Percentiles rank a stretch among this genome's conserved stretches.
Evolutionary conservation across 1,284 basidiomycete genomes (phyloP).

Genomic region (Rhodotorula sp.): DNA sequence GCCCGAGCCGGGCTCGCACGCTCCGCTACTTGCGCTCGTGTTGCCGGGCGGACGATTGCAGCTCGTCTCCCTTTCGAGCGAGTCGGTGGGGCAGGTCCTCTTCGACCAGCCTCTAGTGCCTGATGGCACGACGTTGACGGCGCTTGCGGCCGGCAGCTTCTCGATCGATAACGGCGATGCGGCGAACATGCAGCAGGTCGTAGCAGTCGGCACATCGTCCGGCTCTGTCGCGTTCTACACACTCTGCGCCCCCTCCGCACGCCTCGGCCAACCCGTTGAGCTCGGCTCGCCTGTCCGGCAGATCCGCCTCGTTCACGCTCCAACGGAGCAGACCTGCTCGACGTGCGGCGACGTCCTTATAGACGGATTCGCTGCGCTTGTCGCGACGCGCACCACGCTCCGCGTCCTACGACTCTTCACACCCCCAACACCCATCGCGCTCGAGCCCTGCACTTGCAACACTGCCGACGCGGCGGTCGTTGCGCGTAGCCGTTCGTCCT

Average conservation of each 20-base stretch:
- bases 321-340: slow-evolving; percentile 58
- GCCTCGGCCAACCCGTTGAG: not conserved
- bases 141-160: not conserved
- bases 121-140: not conserved
- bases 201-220: not conserved
- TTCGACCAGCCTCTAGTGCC: not conserved
- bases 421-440: slow-evolving; percentile 62
- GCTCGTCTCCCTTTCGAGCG: not conserved
- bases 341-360: slow-evolving; percentile 67
- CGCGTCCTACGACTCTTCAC: slow-evolving; percentile 64
- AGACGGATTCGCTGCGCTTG: slow-evolving; percentile 58
- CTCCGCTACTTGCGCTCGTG: not conserved
- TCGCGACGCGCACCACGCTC: slow-evolving; percentile 64
- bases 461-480: slow-evolving; percentile 54
- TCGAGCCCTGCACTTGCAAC: slow-evolving; percentile 65
- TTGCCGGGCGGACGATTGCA: not conserved
- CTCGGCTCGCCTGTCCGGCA: slow-evolving; percentile 26
- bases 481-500: slow-evolving; percentile 41
- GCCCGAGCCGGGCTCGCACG: too few species aligned
- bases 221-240: not conserved
- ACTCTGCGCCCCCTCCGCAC: not conserved
- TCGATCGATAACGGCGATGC: not conserved
- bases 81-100: not conserved
- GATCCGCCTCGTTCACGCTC: slow-evolving; percentile 51
- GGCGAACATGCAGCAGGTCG: not conserved